phyloP scores from a whole-genome alignment of 352 stramenopile species.

The Globisporangium polare region DNA sequence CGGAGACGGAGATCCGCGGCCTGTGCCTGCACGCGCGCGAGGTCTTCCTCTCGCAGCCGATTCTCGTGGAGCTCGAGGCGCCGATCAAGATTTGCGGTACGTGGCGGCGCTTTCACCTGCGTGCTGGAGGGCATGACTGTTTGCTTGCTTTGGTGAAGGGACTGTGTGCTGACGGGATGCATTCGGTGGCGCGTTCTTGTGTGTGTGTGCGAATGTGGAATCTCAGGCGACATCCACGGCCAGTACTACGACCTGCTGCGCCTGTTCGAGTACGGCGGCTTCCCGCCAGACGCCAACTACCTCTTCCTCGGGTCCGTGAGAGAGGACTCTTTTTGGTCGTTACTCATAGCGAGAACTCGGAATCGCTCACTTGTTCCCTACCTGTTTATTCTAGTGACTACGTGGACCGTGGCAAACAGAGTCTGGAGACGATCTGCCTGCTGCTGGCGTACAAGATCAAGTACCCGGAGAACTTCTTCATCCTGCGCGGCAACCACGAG shows the following conservation, averaged over 20 bases:
- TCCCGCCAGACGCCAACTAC: constrained; percentile 79
- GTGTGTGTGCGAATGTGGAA: background rate
- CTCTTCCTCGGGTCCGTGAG: constrained; percentile 57
- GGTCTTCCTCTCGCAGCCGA: constrained; percentile 98
- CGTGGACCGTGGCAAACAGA: constrained; percentile 94
- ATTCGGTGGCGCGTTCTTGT: background rate
- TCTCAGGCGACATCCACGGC: constrained; percentile 90
- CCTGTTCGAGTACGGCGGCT: constrained; percentile 93
- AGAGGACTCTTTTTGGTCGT: constrained; percentile 11
- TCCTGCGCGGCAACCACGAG: constrained; percentile 98
- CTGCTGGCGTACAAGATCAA: constrained; percentile 99
- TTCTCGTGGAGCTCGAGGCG: constrained; percentile 98
- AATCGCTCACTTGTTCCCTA: constrained; percentile 1
- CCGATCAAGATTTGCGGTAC: constrained; percentile 96
- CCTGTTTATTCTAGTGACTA: constrained; percentile 65
- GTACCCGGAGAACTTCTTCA: constrained; percentile 97
- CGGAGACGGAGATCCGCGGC: constrained; percentile 95
- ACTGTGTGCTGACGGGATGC: background rate
- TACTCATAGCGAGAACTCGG: background rate
- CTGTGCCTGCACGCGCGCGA: constrained; percentile 94
- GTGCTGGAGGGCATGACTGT: no score
- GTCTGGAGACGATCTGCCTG: constrained; percentile 97
- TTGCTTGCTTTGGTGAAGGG: background rate
- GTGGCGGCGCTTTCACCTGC: background rate
- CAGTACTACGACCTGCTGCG: constrained; percentile 99